Percentiles rank a stretch among this genome's conserved stretches.
Conservation (phyloP, 441 rosid genomes). For the Hura crepitans region DNA sequence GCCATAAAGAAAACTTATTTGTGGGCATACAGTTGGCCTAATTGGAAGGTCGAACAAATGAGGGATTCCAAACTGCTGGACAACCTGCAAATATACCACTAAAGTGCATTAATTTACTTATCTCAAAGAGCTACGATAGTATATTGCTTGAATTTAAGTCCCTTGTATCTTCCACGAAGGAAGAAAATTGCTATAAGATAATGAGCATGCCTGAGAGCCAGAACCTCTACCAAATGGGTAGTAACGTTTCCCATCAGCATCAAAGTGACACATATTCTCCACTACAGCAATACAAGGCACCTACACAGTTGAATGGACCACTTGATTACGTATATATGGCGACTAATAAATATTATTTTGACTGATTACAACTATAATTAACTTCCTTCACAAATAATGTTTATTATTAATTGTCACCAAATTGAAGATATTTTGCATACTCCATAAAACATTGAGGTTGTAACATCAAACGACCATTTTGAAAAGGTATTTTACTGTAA, state of each 20-base stretch:
- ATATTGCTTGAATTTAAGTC: not conserved
- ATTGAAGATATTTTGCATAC: not conserved
- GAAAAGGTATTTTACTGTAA: constrained; percentile 2
- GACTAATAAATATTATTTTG: constrained; percentile 11
- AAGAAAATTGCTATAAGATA: constrained; percentile 13
- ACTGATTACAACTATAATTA: constrained; percentile 4
- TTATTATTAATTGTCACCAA: not conserved
- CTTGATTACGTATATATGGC: constrained; percentile 15
- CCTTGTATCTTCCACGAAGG: not conserved
- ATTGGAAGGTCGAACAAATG: constrained; percentile 95
- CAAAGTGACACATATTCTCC: constrained; percentile 96
- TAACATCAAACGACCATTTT: constrained; percentile 2
- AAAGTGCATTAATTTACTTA: constrained; percentile 20
- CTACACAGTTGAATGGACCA: constrained; percentile 35
- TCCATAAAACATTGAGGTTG: not conserved
- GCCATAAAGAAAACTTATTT: constrained; percentile 17
- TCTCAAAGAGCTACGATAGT: not conserved
- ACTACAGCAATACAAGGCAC: constrained; percentile 96
- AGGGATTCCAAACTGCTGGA: constrained; percentile 94
- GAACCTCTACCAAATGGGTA: constrained; percentile 98
- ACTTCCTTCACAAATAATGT: not conserved
- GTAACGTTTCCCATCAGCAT: constrained; percentile 90
- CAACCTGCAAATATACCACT: constrained; percentile 53
- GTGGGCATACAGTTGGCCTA: constrained; percentile 64
- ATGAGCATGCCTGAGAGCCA: constrained; percentile 70